Conservation (phyloP, 1,284 basidiomycete species). For the Papiliotrema flavescens region DNA sequence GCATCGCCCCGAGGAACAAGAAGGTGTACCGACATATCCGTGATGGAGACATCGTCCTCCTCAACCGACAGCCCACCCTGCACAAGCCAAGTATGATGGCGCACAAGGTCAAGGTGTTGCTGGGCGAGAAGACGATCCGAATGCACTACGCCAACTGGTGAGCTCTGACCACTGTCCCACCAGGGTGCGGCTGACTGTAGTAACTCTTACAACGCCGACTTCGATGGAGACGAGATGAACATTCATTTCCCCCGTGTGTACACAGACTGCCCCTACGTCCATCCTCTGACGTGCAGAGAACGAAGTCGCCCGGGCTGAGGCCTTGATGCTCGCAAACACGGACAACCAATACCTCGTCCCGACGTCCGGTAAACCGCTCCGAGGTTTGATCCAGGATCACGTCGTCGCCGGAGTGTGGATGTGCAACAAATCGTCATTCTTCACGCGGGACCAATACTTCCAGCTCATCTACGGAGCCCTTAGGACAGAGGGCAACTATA, state of each 20-base stretch:
- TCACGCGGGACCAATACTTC: slow-evolving; percentile 92
- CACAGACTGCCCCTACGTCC: background rate
- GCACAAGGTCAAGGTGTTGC: slow-evolving; percentile 86
- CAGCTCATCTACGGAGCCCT: slow-evolving; percentile 95
- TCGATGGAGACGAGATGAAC: slow-evolving; percentile 99
- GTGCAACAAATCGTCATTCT: slow-evolving; percentile 94
- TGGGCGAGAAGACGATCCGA: slow-evolving; percentile 97
- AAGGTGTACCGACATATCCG: slow-evolving; percentile 94
- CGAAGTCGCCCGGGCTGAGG: slow-evolving; percentile 83
- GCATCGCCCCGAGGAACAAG: slow-evolving; percentile 79
- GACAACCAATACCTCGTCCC: slow-evolving; percentile 99
- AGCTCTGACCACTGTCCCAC: slow-evolving; percentile 1
- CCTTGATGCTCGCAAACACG: slow-evolving; percentile 92
- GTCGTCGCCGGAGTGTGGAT: slow-evolving; percentile 99
- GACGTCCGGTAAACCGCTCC: slow-evolving; percentile 94
- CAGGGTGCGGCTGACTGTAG: slow-evolving; percentile 48
- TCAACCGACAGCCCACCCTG: slow-evolving; percentile 97
- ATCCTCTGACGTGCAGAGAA: slow-evolving; percentile 83
- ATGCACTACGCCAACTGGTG: slow-evolving; percentile 99
- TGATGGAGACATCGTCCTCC: slow-evolving; percentile 92
- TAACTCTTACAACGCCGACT: slow-evolving; percentile 99
- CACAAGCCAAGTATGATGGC: slow-evolving; percentile 99
- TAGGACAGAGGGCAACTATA: slow-evolving; percentile 77
- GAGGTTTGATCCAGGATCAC: slow-evolving; percentile 98
- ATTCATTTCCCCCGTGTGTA: slow-evolving; percentile 93